Percentiles rank a stretch among this genome's conserved stretches.
These are phyloP conservation scores for Dacryopinax spathularia DNA, from an alignment of 768 basidiomycete genomes.

Conservation along the genomic window DNA sequence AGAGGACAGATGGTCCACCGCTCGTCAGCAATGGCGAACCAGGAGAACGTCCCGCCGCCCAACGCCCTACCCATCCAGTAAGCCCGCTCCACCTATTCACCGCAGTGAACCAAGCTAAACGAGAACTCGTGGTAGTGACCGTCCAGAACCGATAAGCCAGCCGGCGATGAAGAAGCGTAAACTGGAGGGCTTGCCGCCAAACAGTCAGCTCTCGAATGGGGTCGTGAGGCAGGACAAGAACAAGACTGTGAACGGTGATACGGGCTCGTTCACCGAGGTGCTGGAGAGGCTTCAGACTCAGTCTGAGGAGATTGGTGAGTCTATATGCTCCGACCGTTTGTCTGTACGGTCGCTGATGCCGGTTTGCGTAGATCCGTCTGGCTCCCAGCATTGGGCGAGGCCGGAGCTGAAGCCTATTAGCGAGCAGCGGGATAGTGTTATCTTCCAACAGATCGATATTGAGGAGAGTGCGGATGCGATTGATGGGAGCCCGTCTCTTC, in stretches of 20 bases:
- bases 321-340: not conserved
- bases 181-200: constrained; percentile 12
- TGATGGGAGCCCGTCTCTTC: constrained; percentile 30
- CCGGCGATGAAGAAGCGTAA: constrained; percentile 45
- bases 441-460: constrained; percentile 94
- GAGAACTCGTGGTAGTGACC: not conserved
- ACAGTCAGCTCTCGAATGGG: not conserved
- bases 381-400: constrained; percentile 59
- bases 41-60: constrained; percentile 2
- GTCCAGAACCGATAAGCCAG: constrained; percentile 12
- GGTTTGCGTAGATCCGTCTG: constrained; percentile 43
- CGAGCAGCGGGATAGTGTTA: constrained; percentile 47
- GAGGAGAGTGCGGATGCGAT: constrained; percentile 47
- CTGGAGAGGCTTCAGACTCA: constrained; percentile 48
- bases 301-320: constrained; percentile 32
- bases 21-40: not conserved
- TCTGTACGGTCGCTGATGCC: constrained; percentile 1
- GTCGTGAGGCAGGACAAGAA: not conserved
- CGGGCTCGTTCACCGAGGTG: constrained; percentile 44
- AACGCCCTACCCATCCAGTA: not conserved
- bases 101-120: not conserved
- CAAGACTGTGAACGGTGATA: not conserved
- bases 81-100: no score
- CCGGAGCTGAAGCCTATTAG: constrained; percentile 44
- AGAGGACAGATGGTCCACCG: constrained; percentile 4